Percentiles rank a stretch among this genome's conserved stretches.
phyloP scores from a whole-genome alignment of 2,329 filamentous ascomycete genomes.

The Ascochyta lentis region DNA sequence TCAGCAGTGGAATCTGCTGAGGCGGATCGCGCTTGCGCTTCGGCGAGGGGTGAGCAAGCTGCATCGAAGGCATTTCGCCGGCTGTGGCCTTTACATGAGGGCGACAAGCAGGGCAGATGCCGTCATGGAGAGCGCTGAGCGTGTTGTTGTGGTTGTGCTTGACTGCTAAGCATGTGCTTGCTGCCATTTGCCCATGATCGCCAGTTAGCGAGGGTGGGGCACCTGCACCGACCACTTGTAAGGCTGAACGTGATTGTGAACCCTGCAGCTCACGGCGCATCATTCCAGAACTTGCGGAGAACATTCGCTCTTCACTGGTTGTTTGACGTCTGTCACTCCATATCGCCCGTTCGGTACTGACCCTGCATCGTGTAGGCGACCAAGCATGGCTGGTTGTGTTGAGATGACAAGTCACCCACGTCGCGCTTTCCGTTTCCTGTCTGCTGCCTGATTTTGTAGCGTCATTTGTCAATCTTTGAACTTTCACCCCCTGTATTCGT shows the following conservation, averaged over 20 bases:
- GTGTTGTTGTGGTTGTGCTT: slow-evolving; percentile 12
- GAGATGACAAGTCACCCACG: not conserved
- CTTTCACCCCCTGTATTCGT: not conserved
- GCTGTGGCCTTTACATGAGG: slow-evolving; percentile 34
- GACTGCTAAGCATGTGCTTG: not conserved
- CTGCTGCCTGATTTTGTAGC: slow-evolving; percentile 15
- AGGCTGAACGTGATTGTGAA: slow-evolving; percentile 24
- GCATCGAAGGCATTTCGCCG: slow-evolving; percentile 45
- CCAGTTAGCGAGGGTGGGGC: slow-evolving; percentile 31
- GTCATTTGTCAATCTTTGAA: not conserved
- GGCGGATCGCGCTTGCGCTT: slow-evolving; percentile 48
- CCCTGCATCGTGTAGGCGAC: not conserved
- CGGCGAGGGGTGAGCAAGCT: slow-evolving; percentile 45
- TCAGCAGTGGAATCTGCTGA: slow-evolving; percentile 39
- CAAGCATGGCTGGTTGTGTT: not conserved
- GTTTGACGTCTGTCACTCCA: not conserved
- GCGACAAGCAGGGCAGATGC: slow-evolving; percentile 5
- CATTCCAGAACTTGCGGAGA: slow-evolving; percentile 11
- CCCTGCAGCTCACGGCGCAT: slow-evolving; percentile 6
- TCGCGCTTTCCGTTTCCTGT: not conserved
- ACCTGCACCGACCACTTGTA: slow-evolving; percentile 7
- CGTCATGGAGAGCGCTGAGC: not conserved
- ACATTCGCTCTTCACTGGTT: slow-evolving; percentile 9
- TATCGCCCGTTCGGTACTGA: not conserved
- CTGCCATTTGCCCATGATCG: slow-evolving; percentile 18